A percentile compares a stretch with the other conserved stretches of the same genome.
Conservation (phyloP, 2,329 filamentous ascomycete species). For the Pleoardoris graminearum region DNA sequence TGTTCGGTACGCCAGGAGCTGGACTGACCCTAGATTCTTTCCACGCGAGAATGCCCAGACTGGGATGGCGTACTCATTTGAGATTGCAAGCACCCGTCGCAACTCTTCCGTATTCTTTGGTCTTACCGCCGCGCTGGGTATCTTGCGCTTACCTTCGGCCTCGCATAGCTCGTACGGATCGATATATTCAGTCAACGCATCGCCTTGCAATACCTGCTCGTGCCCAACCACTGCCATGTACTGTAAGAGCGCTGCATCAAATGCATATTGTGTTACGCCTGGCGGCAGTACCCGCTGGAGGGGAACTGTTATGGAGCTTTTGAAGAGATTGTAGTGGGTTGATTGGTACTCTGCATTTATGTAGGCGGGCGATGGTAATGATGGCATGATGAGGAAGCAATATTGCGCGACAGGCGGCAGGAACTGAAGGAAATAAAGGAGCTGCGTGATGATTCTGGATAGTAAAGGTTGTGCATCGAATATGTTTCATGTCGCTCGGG, state of each 20-base stretch:
- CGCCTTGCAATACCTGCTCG: constrained; percentile 46
- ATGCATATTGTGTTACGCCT: constrained; percentile 44
- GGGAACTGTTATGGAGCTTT: constrained; percentile 44
- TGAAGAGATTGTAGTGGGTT: constrained; percentile 49
- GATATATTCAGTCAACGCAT: constrained; percentile 50
- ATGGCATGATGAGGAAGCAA: constrained; percentile 16
- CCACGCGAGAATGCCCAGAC: constrained; percentile 40
- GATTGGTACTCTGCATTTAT: constrained; percentile 48
- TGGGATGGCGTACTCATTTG: constrained; percentile 32
- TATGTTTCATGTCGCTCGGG: background rate
- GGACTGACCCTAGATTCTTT: constrained; percentile 43
- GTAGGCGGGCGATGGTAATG: constrained; percentile 34
- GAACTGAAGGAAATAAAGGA: background rate
- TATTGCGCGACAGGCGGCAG: background rate
- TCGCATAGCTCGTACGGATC: constrained; percentile 54
- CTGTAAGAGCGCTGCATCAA: constrained; percentile 44
- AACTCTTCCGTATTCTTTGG: constrained; percentile 31
- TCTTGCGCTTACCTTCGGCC: constrained; percentile 43
- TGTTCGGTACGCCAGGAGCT: too few relatives aligned
- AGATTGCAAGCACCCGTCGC: constrained; percentile 25
- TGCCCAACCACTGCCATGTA: constrained; percentile 43
- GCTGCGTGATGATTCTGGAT: background rate
- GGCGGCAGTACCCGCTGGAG: constrained; percentile 48
- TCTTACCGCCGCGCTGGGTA: constrained; percentile 52
- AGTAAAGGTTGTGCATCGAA: background rate